Evolutionary conservation across 768 basidiomycete genomes (phyloP), one percentile per base, ranked within the genome.

Genomic region (Suillus alpinus): DNA sequence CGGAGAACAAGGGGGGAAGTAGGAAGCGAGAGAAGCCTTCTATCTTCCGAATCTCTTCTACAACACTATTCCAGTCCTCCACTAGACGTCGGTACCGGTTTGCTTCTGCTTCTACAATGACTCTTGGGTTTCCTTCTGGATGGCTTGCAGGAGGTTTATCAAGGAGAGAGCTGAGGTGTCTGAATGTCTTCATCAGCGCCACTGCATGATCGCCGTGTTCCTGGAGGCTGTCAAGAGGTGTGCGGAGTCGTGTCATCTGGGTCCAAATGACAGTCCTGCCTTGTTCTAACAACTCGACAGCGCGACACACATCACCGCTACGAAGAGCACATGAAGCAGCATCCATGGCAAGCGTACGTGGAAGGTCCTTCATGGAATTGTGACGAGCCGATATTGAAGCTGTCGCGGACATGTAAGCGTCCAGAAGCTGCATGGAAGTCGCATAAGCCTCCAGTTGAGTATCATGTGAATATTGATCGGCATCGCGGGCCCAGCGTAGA

Each of bases 11-110:
- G 3, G 53, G 36, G 3, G 66, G 58, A 14, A 55, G 56, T 4
- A 68, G 44, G 44, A 68, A 67, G 10, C 59, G 43, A 4, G 47
- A 49, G 60, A 68, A 67, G 2, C 65, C 67, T 26, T 55, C 57
- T 6, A 64, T 16, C 6, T 47, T 37, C 23, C 68, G 57, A 32
- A 67, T 65, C 12, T 65, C 39, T 14, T 9, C 36, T 31, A 68
- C 57, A 26, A 55, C 34, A 13, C 43, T 41, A 13, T 65, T 65
- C 65, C 67, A 66, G 14, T 66, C 43, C 18, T 51, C 26, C 3
- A 34, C 29, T 9, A 58, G 20, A 32, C 44, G 20, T 10, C 44
- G 29, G 12, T 58, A 59, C 2, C 14, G 47, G 12, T 2, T 7
- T 12, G 23, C 61, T 31, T 53, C 32, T 6, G 36, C 60, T 36